phyloP scores from a whole-genome alignment of 176 grass and related monocot genomes.

The Pontederia paniculata region DNA sequence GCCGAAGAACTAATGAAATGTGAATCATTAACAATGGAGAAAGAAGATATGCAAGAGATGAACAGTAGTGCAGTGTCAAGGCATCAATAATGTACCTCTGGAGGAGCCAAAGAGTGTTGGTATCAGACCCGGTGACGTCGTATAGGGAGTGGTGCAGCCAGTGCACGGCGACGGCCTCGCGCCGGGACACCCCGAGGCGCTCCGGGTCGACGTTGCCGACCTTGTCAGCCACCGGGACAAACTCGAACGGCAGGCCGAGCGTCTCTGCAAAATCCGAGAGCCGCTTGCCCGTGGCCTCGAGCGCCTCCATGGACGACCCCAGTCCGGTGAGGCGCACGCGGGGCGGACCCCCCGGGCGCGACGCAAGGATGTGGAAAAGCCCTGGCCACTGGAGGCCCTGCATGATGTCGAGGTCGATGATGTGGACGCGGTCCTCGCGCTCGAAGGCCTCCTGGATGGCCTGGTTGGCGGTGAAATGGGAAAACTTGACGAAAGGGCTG shows the following conservation, averaged over 20 bases:
- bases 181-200: constrained; percentile 51
- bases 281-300: constrained; percentile 76
- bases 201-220: constrained; percentile 76
- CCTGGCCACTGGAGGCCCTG: constrained; percentile 96
- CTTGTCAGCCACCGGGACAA: constrained; percentile 68
- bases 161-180: constrained; percentile 86
- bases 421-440: constrained; percentile 85
- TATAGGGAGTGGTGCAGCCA: constrained; percentile 98
- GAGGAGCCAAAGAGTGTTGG: constrained; percentile 71
- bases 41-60: no score
- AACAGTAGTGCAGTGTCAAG: no score
- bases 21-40: no score
- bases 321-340: constrained; percentile 62
- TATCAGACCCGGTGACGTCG: constrained; percentile 74
- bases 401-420: constrained; percentile 99
- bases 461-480: constrained; percentile 97
- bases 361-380: constrained; percentile 94
- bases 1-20: no score
- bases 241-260: constrained; percentile 76
- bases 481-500: constrained; percentile 94
- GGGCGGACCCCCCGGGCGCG: constrained; percentile 69
- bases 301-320: constrained; percentile 58
- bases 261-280: constrained; percentile 88
- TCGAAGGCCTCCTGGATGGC: constrained; percentile 99
- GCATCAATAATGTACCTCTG: no score